Percentiles rank a stretch among this genome's conserved stretches.
phyloP scores from a whole-genome alignment of 179 eudicot genomes.

The Sideroxylon spinosum region DNA sequence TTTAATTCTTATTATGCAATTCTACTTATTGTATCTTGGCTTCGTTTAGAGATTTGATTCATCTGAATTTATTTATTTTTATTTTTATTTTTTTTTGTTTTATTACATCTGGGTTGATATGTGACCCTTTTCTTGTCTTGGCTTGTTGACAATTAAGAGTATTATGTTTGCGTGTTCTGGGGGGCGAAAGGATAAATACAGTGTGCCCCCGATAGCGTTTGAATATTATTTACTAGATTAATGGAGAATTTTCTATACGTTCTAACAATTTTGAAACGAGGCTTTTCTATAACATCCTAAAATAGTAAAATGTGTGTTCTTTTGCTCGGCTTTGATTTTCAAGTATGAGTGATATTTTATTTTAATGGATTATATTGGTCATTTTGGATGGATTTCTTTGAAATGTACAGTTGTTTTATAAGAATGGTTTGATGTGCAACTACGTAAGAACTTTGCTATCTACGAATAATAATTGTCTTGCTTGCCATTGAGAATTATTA shows the following conservation, averaged over 20 bases:
- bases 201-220: not conserved
- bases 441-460: not conserved
- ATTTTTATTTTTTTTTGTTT: too few species aligned
- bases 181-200: not conserved
- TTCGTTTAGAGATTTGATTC: not conserved
- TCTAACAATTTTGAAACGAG: not conserved
- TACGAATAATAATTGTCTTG: not conserved
- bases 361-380: not conserved
- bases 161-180: not conserved
- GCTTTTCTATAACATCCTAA: not conserved
- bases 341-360: not conserved
- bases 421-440: not conserved
- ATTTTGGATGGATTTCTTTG: constrained; percentile 1
- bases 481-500: not conserved
- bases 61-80: too few species aligned
- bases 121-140: not conserved
- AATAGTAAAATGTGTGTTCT: not conserved
- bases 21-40: not conserved
- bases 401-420: not conserved
- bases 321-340: not conserved
- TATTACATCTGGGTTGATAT: not conserved
- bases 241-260: not conserved
- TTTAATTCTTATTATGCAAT: not conserved
- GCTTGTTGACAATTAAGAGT: not conserved
- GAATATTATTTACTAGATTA: not conserved